Evolutionary conservation across 306 rosid species (phyloP), one percentile per base, ranked within the genome.

Genomic region (Fragaria ananassa): DNA sequence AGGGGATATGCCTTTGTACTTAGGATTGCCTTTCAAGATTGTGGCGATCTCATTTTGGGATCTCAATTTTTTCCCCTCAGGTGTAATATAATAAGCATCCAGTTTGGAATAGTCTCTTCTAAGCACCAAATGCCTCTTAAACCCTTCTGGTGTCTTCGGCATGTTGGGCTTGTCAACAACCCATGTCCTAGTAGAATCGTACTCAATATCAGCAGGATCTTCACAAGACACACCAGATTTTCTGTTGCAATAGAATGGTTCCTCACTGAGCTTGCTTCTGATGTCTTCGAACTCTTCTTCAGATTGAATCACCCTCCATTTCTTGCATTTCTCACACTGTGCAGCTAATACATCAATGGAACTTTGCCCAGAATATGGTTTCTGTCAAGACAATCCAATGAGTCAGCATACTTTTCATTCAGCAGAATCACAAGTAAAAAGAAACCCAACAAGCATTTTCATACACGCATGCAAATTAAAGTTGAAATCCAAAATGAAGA

Each of bases 111-210:
- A 89, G 78, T 96, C 95, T 72, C 49, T 92, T 80, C 98, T 82
- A 2, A 89, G 86, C 23, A 93, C 89, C 87, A 93, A 76, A 45
- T 73, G 85, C 83, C 97, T 89, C 84, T 57, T 88, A 63, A 96
- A 96, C 72, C 93, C 96, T 74, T 72, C 31, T 5, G 98, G 99
- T 54, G 88, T 80, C 85, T 96, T 96, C 46, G 84, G 91, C 72
- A 93, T 78, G 81, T 89, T 85, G 44, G 98, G 98, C 83, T 87
- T 91, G 84, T 96, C 98, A 8, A 91, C 87, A 78, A 83, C 99
- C 99, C 99, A 92, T 41, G 91, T 92, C 29, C 99, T 87, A 66
- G 83, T 76, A 44, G 88, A 51, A 73, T 93, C 89, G 4, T 87
- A 91, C 45, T 91, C 86, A 3, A 96, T 82, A 76, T 93, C 97